Evolutionary conservation across 306 rosid genomes (phyloP).

Genomic region (Prunus persica): DNA sequence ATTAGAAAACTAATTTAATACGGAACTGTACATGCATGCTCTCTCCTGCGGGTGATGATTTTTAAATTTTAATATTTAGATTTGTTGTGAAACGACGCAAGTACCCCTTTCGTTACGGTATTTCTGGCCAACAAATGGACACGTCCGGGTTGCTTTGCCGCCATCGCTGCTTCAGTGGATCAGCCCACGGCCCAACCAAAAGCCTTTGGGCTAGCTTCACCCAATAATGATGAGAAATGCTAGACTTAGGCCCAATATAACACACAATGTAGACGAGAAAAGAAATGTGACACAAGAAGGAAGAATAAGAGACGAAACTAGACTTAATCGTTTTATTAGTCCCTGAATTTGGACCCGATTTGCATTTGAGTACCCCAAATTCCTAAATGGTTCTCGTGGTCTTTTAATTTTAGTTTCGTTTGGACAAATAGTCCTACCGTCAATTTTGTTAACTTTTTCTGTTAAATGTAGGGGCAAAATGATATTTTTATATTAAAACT

Average conservation of each 20-base stretch:
- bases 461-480: no score
- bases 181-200: background rate
- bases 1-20: conserved; percentile 9
- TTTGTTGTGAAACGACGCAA: background rate
- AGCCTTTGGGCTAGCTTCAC: background rate
- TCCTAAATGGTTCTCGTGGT: no score
- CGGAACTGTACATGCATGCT: background rate
- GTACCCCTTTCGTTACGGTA: background rate
- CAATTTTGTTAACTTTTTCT: no score
- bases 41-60: background rate
- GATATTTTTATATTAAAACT: no score
- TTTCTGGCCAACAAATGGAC: background rate
- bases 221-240: background rate
- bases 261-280: no score
- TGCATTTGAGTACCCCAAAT: no score
- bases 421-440: no score
- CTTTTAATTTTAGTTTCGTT: no score
- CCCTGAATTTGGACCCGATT: no score
- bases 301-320: no score
- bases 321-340: no score
- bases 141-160: background rate
- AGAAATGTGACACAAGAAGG: no score
- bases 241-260: background rate
- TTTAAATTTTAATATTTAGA: background rate
- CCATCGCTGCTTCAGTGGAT: background rate